Evolutionary conservation across 345 rosid genomes (phyloP), one percentile per base, ranked within the genome.

Genomic region (Pistacia atlantica): DNA sequence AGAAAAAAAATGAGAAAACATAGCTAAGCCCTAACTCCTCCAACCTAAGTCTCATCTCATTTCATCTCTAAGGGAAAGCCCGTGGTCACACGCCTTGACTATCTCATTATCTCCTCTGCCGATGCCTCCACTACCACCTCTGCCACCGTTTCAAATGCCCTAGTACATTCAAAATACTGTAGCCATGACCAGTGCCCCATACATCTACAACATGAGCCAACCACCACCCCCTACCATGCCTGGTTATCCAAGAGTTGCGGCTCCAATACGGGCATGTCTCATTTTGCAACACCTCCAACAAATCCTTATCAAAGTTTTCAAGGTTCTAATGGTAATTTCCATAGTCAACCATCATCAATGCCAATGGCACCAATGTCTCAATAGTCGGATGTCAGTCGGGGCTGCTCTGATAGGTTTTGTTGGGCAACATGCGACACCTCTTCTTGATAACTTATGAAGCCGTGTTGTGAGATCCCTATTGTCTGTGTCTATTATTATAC

Each of bases 281-380:
- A 89, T 7, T 86, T 83, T 11, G 51, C 88, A 6, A 13, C 84
- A 22, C 68, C 90, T 1, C 80, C 87, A 0, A 77, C 88, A 1
- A 86, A 76, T 87, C 79, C 93, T 46, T 90, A 85, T 83, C 95
- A 87, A 75, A 86, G 77, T 66, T 90, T 81, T 79, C 92, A 87
- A 45, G 90, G 93, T 54, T 87, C 93, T 45, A 97, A 93, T 54
- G 91, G 96, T 51, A 85, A 72, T 51, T 82, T 90, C 74, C 89
- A 92, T 74, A 83, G 80, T 80, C 92, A 87, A 72, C 85, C 84
- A n/a, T 64, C 95, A 31, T 84, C 95, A 5, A 66, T 89, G 80
- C 89, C 93, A 10, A 80, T 82, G 73, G 89, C 84, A 7, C 97
- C 98, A 11, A 78, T 93, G 66, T 83, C 93, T 58, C 86, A 93